Evolutionary conservation across 305 asterid species (phyloP), one percentile per base, ranked within the genome.

Genomic region (Rubia peregrina): DNA sequence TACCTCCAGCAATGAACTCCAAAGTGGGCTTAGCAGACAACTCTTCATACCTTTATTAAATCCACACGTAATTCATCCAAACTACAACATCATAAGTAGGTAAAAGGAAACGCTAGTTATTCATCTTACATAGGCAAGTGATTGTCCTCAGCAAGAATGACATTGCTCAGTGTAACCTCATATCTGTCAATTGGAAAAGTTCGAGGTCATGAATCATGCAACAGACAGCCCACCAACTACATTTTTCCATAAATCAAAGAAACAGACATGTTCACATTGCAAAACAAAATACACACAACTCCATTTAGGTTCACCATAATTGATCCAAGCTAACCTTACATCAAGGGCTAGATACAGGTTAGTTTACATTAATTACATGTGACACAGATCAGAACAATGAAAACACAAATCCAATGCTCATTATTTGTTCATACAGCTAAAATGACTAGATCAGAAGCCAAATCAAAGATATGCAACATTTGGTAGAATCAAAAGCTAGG

Each of bases 1-100:
- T 85, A 94, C 99, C 99, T 89, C 99, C 97, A 68, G 98, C 99
- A 78, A 88, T 91, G 81, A 80, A 91, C 41, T 91, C 98, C 77
- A 89, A 96, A 11, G 56, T 82, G 81, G 71, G 81, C 74, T 91
- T 94, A 40, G 96, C 79, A 53, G 91, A 48, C 90, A 94, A 74
- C 76, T 94, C 99, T 16, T 88, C 96, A 73, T 94, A 94, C 99
- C 99, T 91, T 79, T 76, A 48, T 78, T 8, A 26, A 74, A 40
- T 40, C 22, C 22, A 59, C 6, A 36, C 9, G 46, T 6, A 13
- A 61, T 61, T 26, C 19, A 14, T 3, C 8, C 0, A 33, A 14
- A 36, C 6, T 40, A 63, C 17, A 21, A 17, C 49, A 36, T 63
- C 49, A 10, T n/a, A 36, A 1, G 5, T 38, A 16, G 14, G 8